Conservation (phyloP, 352 stramenopile genomes). For the Pythium scleroteichum region DNA sequence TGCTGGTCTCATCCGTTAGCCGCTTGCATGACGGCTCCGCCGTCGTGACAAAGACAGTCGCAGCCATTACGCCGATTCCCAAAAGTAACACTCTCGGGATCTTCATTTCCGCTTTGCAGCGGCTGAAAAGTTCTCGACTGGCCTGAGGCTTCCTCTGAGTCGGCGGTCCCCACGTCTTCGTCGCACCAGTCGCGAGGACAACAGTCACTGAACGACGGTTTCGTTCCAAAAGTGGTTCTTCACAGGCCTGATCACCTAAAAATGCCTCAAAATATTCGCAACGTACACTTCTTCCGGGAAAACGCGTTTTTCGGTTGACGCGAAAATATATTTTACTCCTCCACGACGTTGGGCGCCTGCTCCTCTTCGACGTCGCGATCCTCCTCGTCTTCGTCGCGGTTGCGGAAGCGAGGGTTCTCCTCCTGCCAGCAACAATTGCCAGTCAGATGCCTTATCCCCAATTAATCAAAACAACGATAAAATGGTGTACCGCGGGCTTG, state of each 20-base stretch:
- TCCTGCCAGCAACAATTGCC: slow-evolving; percentile 32
- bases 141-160: too few species aligned
- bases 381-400: slow-evolving; percentile 45
- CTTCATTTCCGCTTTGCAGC: too few species aligned
- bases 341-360: not conserved
- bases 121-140: too few species aligned
- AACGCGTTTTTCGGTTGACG: too few species aligned
- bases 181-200: slow-evolving; percentile 3
- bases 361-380: slow-evolving; percentile 27
- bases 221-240: not conserved
- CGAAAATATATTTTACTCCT: slow-evolving; percentile 14
- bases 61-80: too few species aligned
- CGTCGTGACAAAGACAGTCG: too few species aligned
- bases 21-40: slow-evolving; percentile 23
- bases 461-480: not conserved
- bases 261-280: too few species aligned
- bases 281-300: too few species aligned
- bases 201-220: not conserved
- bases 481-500: slow-evolving; percentile 17
- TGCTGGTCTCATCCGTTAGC: slow-evolving; percentile 25
- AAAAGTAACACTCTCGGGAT: too few species aligned
- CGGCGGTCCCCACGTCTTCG: too few species aligned
- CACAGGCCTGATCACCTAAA: too few species aligned
- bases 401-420: slow-evolving; percentile 64
- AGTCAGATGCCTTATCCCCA: not conserved